Conservation (phyloP, 805 yeast species). For the Candida boleticola region DNA sequence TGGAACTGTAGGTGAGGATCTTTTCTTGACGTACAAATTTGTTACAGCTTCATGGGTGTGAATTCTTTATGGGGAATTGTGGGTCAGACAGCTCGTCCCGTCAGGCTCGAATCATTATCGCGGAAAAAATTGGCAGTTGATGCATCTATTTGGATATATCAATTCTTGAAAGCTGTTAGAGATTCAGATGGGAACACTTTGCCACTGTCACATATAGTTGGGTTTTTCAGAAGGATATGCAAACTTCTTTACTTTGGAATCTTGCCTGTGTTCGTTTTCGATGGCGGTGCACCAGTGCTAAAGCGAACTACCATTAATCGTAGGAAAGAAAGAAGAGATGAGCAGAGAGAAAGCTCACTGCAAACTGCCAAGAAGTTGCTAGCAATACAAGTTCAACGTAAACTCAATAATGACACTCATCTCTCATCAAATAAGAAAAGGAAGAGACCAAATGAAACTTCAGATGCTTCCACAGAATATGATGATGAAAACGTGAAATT, state of each 20-base stretch:
- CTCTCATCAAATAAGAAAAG: no score
- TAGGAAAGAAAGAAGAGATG: conserved; percentile 73
- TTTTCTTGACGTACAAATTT: neutral
- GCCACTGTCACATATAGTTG: conserved; percentile 84
- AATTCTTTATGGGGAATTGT: conserved; percentile 90
- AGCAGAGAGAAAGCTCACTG: conserved; percentile 64
- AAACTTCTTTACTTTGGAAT: conserved; percentile 85
- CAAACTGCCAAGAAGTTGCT: conserved; percentile 78
- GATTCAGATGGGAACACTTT: conserved; percentile 78
- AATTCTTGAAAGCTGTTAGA: conserved; percentile 90
- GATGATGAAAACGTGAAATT: conserved; percentile 11
- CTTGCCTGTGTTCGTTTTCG: conserved; percentile 87
- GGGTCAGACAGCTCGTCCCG: conserved; percentile 88
- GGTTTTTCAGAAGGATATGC: conserved; percentile 91
- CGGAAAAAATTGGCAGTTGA: conserved; percentile 86
- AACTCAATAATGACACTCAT: no score
- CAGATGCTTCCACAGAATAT: conserved; percentile 4
- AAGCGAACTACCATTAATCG: conserved; percentile 75
- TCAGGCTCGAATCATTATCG: conserved; percentile 78
- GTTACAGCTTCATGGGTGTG: conserved; percentile 73
- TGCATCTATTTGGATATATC: conserved; percentile 98
- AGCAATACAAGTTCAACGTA: conserved; percentile 72
- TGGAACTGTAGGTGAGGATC: no score
- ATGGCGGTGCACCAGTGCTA: conserved; percentile 88
- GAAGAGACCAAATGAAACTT: conserved; percentile 1